Conservation (phyloP, 768 basidiomycete species). For the Mycena leptocephala region DNA sequence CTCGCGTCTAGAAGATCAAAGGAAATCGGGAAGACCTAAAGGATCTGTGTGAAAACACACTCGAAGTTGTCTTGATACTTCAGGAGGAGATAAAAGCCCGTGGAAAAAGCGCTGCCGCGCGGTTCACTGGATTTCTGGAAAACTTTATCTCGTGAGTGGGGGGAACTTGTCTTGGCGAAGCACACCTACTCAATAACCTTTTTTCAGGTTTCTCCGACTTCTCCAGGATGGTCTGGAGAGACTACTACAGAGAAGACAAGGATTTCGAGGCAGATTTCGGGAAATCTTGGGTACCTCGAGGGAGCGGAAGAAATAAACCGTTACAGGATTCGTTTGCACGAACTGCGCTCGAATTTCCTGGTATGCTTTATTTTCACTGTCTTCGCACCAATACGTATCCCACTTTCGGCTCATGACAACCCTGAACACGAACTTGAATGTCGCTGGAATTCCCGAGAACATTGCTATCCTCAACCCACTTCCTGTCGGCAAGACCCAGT, state of each 20-base stretch:
- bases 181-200: neutral
- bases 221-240: neutral
- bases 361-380: neutral
- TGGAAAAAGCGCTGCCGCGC: neutral
- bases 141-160: neutral
- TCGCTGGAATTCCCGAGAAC: neutral
- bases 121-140: neutral
- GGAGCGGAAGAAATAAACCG: neutral
- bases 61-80: neutral
- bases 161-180: no score
- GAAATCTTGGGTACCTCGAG: neutral
- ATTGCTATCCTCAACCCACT: neutral
- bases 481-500: neutral
- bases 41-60: neutral
- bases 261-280: neutral
- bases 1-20: neutral
- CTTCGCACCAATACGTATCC: neutral
- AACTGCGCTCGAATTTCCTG: constrained; percentile 5
- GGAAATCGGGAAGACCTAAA: constrained; percentile 10
- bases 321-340: neutral
- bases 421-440: neutral
- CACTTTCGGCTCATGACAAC: neutral
- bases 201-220: neutral
- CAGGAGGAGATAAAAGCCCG: neutral
- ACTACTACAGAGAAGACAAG: neutral